Base-by-base conservation (phyloP, 495 filamentous ascomycete species). In the Hypomontagnella monticulosa region DNA sequence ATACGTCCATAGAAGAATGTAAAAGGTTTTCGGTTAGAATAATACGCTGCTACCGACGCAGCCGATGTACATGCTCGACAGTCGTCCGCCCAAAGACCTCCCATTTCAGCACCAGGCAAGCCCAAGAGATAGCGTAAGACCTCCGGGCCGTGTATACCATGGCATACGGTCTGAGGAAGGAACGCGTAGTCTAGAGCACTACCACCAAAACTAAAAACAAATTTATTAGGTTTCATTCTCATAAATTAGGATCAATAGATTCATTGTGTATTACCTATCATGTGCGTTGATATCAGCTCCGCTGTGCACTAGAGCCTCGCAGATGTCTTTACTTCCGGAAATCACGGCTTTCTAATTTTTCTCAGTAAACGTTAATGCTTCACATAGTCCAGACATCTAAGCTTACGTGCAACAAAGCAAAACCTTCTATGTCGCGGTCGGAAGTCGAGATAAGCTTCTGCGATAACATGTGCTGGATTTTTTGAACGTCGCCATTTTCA, bases 201-300 rank as follows among this genome's bases (percentile, higher is more conserved):
- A 0, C 0, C 0, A 1, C 32, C 27, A 4, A 2, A 27, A 1
- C 20, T 57, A 52, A 3, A 4, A 46, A 16, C 14, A 7, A 33
- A 1, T 4, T 34, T 30, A n/a, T 63, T 57, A 63, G 44, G 8
- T 30, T 1, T 8, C n/a, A 11, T 9, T 14, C 16, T 30, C 1
- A 27, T 20, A 0, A 5, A 10, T 1, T 14, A 50, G 10, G n/a
- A 5, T 40, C 12, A 12, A 0, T 33, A 1, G 15, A 41, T 20
- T 33, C 19, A 1, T 15, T 16, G 4, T 6, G 14, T 12, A 18
- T 41, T 54, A 66, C 55, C 1, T 1, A 32, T 30, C 10, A 9
- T 4, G 11, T 6, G 43, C 43, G 16, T 60, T 66, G 43, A 60
- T 56, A 56, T 60, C 43, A 1, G 63, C 63, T 27, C 63, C 63